Percentiles rank a stretch among this genome's conserved stretches.
Evolutionary conservation across 208 protist genomes (phyloP).

Genomic region (Wallacemonas collosoma): DNA sequence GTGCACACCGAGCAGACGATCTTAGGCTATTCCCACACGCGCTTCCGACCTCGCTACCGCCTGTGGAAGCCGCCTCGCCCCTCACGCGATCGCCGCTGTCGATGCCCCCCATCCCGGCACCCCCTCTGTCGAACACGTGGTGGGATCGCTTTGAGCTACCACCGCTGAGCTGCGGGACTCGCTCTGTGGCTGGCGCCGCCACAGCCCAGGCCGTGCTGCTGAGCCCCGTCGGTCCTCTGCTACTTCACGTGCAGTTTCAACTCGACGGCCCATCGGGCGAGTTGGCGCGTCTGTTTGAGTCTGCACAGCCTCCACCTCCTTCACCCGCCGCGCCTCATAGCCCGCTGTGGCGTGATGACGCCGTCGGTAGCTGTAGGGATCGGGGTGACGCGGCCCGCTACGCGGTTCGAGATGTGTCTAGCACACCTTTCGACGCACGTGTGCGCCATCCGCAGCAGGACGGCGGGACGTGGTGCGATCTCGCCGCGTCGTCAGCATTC

Average conservation of each 20-base stretch:
- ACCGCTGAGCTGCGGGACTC: conserved; percentile 53
- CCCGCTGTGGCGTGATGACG: too few relatives aligned
- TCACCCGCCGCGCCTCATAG: too few relatives aligned
- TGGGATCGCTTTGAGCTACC: conserved; percentile 18
- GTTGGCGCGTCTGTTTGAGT: conserved; percentile 5
- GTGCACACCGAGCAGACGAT: not conserved
- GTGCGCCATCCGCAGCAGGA: too few relatives aligned
- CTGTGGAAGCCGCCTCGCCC: not conserved
- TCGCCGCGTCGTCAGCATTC: too few relatives aligned
- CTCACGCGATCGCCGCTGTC: not conserved
- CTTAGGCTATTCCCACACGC: not conserved
- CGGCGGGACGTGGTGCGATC: too few relatives aligned
- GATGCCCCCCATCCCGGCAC: not conserved
- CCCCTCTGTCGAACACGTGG: not conserved
- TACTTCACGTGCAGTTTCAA: conserved; percentile 65
- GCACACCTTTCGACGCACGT: too few relatives aligned
- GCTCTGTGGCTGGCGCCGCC: conserved; percentile 31
- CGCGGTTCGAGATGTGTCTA: too few relatives aligned
- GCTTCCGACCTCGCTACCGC: conserved; percentile 1
- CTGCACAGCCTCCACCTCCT: not conserved
- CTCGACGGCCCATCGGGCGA: not conserved
- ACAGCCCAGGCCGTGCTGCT: conserved; percentile 60
- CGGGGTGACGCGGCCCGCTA: too few relatives aligned
- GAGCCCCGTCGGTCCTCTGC: conserved; percentile 55
- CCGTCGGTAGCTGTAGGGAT: too few relatives aligned